Conservation (phyloP, 129 eudicot species). For the Chrysanthemum lavandulifolium region DNA sequence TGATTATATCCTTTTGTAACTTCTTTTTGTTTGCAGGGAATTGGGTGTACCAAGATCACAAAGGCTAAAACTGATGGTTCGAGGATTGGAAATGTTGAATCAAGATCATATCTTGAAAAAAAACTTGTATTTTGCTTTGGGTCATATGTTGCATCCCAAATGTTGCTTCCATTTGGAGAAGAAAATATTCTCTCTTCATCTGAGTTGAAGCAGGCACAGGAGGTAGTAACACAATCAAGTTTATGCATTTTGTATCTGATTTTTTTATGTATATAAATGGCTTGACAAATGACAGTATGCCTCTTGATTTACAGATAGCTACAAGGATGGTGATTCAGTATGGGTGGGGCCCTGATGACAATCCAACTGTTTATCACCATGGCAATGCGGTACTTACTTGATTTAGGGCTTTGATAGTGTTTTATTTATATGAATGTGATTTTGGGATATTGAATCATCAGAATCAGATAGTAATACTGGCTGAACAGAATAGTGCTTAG, state of each 20-base stretch:
- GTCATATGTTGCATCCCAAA: conserved; percentile 78
- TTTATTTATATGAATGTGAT: background rate
- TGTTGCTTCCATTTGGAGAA: conserved; percentile 94
- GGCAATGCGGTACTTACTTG: conserved; percentile 64
- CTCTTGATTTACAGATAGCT: conserved; percentile 64
- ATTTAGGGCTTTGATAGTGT: background rate
- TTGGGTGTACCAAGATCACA: conserved; percentile 87
- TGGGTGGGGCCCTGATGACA: conserved; percentile 96
- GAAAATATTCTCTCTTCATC: conserved; percentile 80
- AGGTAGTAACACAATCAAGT: conserved; percentile 45
- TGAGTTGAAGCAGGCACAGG: conserved; percentile 86
- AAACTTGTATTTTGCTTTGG: conserved; percentile 93
- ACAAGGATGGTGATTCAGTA: conserved; percentile 90
- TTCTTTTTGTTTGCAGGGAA: conserved; percentile 60
- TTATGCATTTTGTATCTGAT: conserved; percentile 13
- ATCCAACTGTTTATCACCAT: conserved; percentile 71
- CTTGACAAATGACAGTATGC: conserved; percentile 22
- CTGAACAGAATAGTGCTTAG: background rate
- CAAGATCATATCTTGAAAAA: conserved; percentile 88
- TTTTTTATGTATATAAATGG: background rate
- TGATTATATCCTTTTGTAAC: background rate
- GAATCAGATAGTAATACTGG: background rate
- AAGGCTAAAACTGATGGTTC: conserved; percentile 63
- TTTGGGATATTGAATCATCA: background rate
- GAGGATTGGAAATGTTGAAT: conserved; percentile 65